phyloP scores from a whole-genome alignment of 371 early-diverging fungal species.

The Funneliformis caledonium region DNA sequence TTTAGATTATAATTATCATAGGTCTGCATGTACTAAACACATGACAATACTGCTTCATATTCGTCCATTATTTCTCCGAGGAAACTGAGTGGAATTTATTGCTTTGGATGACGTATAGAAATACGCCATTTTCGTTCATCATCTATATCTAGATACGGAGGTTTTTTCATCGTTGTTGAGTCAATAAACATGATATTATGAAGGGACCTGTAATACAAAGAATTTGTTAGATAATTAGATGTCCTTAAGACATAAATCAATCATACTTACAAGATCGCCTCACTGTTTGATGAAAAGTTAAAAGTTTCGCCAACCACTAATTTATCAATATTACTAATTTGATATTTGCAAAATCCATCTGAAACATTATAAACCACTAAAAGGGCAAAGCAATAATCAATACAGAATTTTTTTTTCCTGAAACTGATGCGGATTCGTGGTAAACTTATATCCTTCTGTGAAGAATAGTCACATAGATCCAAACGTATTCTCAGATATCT shows the following conservation, averaged over 20 bases:
- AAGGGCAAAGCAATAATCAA: neutral
- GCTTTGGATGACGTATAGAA: neutral
- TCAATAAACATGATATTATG: slow-evolving; percentile 15
- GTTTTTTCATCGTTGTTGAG: neutral
- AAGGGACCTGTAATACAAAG: slow-evolving; percentile 23
- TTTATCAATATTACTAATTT: slow-evolving; percentile 21
- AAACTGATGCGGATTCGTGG: slow-evolving; percentile 1
- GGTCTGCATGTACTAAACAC: too few relatives aligned
- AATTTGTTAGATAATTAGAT: neutral
- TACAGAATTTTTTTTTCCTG: neutral
- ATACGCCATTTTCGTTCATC: slow-evolving; percentile 1
- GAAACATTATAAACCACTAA: slow-evolving; percentile 21
- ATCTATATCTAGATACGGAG: slow-evolving; percentile 17
- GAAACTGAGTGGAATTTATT: neutral
- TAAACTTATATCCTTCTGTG: slow-evolving; percentile 26
- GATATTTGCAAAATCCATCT: neutral
- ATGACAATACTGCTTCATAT: neutral
- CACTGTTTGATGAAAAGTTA: neutral
- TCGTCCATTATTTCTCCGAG: neutral
- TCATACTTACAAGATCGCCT: slow-evolving; percentile 15
- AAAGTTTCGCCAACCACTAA: neutral
- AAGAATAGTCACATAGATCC: slow-evolving; percentile 5
- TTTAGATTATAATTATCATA: neutral
- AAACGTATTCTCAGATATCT: neutral
- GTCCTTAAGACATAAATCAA: neutral